A percentile compares a stretch with the other conserved stretches of the same genome.
Evolutionary conservation across 495 filamentous ascomycete species (phyloP).

Genomic region (Aspergillus homomorphus): DNA sequence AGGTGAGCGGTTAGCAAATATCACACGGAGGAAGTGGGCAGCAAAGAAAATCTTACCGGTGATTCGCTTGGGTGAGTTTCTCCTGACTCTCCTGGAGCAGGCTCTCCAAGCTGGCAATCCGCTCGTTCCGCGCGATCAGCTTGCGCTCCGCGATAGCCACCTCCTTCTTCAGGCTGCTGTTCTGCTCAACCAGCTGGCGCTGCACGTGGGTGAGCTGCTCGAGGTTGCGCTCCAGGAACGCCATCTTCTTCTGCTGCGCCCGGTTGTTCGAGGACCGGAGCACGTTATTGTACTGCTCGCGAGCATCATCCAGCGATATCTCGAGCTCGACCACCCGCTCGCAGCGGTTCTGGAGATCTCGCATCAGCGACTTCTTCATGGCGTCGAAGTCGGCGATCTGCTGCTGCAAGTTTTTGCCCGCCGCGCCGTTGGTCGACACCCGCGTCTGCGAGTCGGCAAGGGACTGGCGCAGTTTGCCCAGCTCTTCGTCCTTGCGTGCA

Average conservation of each 20-base stretch:
- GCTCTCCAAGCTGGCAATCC: conserved; percentile 86
- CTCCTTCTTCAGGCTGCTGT: conserved; percentile 94
- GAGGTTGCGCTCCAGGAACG: conserved; percentile 95
- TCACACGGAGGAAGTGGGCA: neutral
- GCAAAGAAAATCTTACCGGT: conserved; percentile 62
- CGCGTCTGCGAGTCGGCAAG: conserved; percentile 72
- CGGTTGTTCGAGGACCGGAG: conserved; percentile 93
- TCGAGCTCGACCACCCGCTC: conserved; percentile 97
- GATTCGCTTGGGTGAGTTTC: conserved; percentile 92
- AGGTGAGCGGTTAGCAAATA: conserved; percentile 11
- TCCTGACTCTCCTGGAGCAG: conserved; percentile 96
- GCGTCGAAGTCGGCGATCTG: conserved; percentile 97
- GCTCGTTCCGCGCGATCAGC: conserved; percentile 91
- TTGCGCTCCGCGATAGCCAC: conserved; percentile 98
- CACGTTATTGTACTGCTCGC: conserved; percentile 98
- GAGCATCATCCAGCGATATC: conserved; percentile 91
- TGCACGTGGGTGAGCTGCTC: conserved; percentile 97
- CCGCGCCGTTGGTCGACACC: conserved; percentile 60
- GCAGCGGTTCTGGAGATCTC: conserved; percentile 95
- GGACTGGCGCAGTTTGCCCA: conserved; percentile 66
- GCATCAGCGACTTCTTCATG: conserved; percentile 99
- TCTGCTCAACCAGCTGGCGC: conserved; percentile 95
- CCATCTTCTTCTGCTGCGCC: conserved; percentile 99
- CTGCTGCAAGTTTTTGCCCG: conserved; percentile 93
- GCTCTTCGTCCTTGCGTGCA: conserved; percentile 67